Evolutionary conservation across 163 green algal species (phyloP).

Genomic region (Chloroidium sp.): DNA sequence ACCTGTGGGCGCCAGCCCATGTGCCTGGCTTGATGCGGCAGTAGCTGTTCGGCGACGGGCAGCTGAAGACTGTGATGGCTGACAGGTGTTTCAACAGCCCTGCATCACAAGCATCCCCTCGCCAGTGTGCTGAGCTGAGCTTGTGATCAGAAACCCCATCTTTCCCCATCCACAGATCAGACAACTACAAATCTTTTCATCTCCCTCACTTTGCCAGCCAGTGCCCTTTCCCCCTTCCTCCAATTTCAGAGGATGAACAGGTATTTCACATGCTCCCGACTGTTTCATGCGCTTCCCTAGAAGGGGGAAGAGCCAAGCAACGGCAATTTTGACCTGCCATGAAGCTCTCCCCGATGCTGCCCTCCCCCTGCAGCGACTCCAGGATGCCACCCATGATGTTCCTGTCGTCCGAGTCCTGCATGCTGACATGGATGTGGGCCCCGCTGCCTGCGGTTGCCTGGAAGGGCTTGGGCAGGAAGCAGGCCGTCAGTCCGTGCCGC

Average conservation of each 20-base stretch:
- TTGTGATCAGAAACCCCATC: not conserved
- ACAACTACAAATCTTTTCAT: not conserved
- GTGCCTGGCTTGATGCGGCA: slow-evolving; percentile 24
- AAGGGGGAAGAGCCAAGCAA: too few relatives aligned
- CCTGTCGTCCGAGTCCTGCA: slow-evolving; percentile 34
- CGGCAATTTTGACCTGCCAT: not conserved
- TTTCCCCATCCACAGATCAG: too few relatives aligned
- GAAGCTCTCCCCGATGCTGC: slow-evolving; percentile 8
- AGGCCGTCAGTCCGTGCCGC: slow-evolving; percentile 27
- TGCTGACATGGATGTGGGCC: slow-evolving; percentile 51
- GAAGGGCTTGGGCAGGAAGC: slow-evolving; percentile 50
- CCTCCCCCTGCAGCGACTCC: not conserved
- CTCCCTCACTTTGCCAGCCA: not conserved
- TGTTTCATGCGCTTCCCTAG: not conserved
- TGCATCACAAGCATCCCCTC: slow-evolving; percentile 32
- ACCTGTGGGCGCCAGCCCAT: slow-evolving; percentile 41
- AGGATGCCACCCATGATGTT: not conserved
- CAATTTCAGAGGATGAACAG: not conserved
- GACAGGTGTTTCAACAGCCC: slow-evolving; percentile 54
- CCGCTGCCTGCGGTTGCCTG: slow-evolving; percentile 29
- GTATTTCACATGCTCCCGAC: not conserved
- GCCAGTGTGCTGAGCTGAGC: not conserved
- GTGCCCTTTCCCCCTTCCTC: not conserved
- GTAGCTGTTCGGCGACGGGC: slow-evolving; percentile 36
- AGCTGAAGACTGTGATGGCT: slow-evolving; percentile 44